Conservation (phyloP, 768 basidiomycete species). For the Russula earlei region DNA sequence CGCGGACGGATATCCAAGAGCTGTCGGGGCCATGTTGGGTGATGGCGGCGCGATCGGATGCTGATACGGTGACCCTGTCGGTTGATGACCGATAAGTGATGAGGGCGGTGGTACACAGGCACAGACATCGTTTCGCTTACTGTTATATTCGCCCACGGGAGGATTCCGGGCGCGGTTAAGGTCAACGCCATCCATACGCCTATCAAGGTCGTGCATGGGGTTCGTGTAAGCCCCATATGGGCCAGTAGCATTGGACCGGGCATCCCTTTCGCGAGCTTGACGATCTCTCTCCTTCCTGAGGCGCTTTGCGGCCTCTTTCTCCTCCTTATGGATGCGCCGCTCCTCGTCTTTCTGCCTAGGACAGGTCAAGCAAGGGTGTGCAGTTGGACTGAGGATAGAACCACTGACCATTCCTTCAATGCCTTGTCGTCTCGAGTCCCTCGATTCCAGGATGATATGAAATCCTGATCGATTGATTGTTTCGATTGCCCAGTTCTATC, state of each 20-base stretch:
- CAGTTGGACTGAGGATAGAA: background rate
- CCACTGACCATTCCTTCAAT: constrained; percentile 19
- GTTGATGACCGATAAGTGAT: constrained; percentile 22
- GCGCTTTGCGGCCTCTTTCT: constrained; percentile 33
- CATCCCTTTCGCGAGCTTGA: constrained; percentile 44
- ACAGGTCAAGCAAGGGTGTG: background rate
- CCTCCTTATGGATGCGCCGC: constrained; percentile 45
- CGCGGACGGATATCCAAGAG: constrained; percentile 13
- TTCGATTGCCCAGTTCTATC: background rate
- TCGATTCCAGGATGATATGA: constrained; percentile 47
- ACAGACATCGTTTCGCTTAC: constrained; percentile 13
- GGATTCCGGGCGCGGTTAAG: background rate
- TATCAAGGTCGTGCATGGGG: constrained; percentile 30
- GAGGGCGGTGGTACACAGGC: constrained; percentile 10
- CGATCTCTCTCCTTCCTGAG: constrained; percentile 39
- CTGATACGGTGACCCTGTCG: constrained; percentile 20
- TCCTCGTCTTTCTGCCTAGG: constrained; percentile 36
- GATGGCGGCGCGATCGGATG: constrained; percentile 15
- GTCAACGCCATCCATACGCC: constrained; percentile 27
- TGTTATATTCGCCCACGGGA: constrained; percentile 13
- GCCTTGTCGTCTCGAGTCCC: constrained; percentile 22
- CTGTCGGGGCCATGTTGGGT: background rate
- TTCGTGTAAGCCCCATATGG: constrained; percentile 21
- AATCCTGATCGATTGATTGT: constrained; percentile 35
- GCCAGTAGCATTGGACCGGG: background rate